Evolutionary conservation across 441 rosid genomes (phyloP).

Genomic region (Dalechampia spathulata): DNA sequence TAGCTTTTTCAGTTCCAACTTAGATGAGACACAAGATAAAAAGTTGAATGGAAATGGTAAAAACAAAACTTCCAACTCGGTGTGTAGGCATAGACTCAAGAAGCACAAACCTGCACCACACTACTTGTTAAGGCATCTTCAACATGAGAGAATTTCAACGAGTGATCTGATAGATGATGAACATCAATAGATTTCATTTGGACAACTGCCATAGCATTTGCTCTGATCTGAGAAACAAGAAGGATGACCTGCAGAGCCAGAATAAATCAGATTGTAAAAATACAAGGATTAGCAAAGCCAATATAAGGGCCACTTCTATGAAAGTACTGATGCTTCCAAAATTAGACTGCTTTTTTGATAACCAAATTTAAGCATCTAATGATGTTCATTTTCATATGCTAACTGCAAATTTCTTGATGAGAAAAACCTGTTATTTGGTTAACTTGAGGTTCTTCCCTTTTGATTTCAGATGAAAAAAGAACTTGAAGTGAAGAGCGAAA

Average conservation of each 20-base stretch:
- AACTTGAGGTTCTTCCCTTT: background rate
- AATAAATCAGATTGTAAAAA: slow-evolving; percentile 5
- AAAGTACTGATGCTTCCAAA: too few species aligned
- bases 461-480: background rate
- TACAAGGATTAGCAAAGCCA: background rate
- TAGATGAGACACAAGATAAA: background rate
- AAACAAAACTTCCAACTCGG: background rate
- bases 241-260: slow-evolving; percentile 45
- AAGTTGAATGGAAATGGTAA: background rate
- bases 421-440: background rate
- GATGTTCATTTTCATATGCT: too few species aligned
- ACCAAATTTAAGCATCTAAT: too few species aligned
- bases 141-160: slow-evolving; percentile 22
- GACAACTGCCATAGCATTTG: slow-evolving; percentile 70
- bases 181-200: slow-evolving; percentile 52
- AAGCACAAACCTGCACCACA: slow-evolving; percentile 62
- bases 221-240: slow-evolving; percentile 68
- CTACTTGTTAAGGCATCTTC: slow-evolving; percentile 37
- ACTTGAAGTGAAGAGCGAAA: background rate
- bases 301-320: background rate
- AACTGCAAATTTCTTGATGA: background rate
- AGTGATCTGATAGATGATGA: slow-evolving; percentile 23
- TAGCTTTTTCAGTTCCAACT: background rate
- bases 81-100: background rate
- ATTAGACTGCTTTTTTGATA: too few species aligned